phyloP scores from a whole-genome alignment of 148 eudicot genomes.

The Fagopyrum homotropicum region DNA sequence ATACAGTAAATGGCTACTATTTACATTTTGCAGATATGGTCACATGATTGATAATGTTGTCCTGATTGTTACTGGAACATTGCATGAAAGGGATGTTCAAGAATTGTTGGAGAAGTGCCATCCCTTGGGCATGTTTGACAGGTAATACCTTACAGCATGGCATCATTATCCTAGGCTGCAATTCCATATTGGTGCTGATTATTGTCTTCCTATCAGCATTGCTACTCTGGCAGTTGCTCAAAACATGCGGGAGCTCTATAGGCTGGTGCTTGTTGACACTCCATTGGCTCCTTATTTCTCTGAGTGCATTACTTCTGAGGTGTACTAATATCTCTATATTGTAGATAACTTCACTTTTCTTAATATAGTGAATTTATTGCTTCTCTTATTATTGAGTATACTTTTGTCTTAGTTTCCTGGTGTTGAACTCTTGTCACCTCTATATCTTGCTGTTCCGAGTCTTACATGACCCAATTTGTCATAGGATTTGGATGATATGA shows the following conservation, averaged over 20 bases:
- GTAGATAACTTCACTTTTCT: constrained; percentile 1
- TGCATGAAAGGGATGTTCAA: constrained; percentile 97
- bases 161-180: constrained; percentile 4
- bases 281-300: constrained; percentile 97
- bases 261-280: constrained; percentile 94
- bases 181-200: neutral
- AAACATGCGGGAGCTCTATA: constrained; percentile 88
- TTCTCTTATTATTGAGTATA: neutral
- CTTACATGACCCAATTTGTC: neutral
- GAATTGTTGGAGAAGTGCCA: constrained; percentile 95
- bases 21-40: constrained; percentile 51
- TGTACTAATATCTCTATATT: constrained; percentile 34
- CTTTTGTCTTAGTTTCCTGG: neutral
- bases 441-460: neutral
- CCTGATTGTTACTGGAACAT: constrained; percentile 91
- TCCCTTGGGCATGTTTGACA: constrained; percentile 96
- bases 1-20: neutral
- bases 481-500: constrained; percentile 99
- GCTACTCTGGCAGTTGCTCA: constrained; percentile 91
- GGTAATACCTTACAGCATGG: constrained; percentile 29
- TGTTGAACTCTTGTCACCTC: neutral
- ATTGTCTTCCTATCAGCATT: constrained; percentile 46
- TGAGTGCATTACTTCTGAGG: constrained; percentile 92
- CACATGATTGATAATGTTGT: constrained; percentile 99
- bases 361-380: neutral